Evolutionary conservation across 768 basidiomycete genomes (phyloP), one percentile per base, ranked within the genome.

Genomic region (Hemileccinum rubropunctum): DNA sequence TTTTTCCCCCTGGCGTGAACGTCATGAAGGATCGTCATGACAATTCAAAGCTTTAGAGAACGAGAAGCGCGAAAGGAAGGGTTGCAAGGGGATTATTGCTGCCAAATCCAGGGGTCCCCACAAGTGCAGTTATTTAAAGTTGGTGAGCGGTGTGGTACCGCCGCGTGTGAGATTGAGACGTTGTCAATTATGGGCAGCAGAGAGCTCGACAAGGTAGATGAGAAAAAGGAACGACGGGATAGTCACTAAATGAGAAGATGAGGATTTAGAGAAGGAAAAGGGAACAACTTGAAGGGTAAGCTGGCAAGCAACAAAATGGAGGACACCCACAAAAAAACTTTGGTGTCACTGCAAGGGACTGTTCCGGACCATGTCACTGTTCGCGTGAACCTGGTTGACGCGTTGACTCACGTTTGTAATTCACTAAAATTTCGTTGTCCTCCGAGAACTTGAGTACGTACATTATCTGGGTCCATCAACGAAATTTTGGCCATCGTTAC

Each of bases 111-210:
- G 26, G 38, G 38, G 40, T 47, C 17, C 6, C 13, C 15, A 17
- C 12, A 17, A 39, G 20, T 14, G 23, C 33, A 15, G 12, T 9
- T n/a, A 17, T 4, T 17, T 42, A 9, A 42, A 28, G 30, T 33
- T 10, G 33, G 47, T n/a, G 48, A n/a, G 43, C 48, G 50, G 63
- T 20, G 33, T 42, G 12, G 48, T 48, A 42, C 23, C 30, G 33
- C 59, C 63, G 57, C 37, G 63, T 48, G 51, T 45, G 60, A 48
- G 57, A 53, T 50, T 65, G 44, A 57, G 42, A 49, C 37, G 49
- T 23, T 51, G 47, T 39, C 45, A 34, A 38, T n/a, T n/a, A 21
- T 33, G 33, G 41, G 42, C 13, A 39, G 42, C 37, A 44, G 43
- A n/a, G 26, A 14, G 48, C 28, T 62, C 21, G 57, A 56, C 51